A percentile compares a stretch with the other conserved stretches of the same genome.
These are phyloP conservation scores for Phytopythium chamaehyphon DNA, from an alignment of 352 stramenopile genomes.

Conservation along the genomic window DNA sequence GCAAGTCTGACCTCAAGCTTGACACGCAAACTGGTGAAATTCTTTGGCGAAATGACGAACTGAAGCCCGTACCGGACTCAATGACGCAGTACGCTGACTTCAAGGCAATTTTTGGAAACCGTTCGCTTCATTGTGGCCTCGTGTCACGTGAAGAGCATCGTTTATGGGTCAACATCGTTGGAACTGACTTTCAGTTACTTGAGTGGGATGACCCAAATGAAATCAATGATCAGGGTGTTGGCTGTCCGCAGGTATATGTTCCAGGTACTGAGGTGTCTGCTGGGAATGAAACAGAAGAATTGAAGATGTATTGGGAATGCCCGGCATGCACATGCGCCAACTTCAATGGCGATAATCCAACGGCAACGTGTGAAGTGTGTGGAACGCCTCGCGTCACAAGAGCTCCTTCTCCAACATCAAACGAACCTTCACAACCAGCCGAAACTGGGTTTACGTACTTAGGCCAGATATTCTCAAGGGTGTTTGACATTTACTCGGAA, in stretches of 20 bases:
- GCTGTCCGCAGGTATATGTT: slow-evolving; percentile 49
- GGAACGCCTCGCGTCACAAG: slow-evolving; percentile 38
- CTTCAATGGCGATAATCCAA: slow-evolving; percentile 82
- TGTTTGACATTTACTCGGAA: slow-evolving; percentile 80
- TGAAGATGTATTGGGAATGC: slow-evolving; percentile 90
- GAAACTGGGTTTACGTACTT: slow-evolving; percentile 59
- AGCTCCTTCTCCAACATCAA: slow-evolving; percentile 4
- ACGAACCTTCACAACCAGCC: slow-evolving; percentile 13
- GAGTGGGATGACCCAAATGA: slow-evolving; percentile 85
- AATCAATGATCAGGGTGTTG: slow-evolving; percentile 78
- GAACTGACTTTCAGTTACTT: slow-evolving; percentile 82
- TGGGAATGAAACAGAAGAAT: slow-evolving; percentile 21
- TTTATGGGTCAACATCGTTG: slow-evolving; percentile 87
- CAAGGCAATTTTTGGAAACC: slow-evolving; percentile 77
- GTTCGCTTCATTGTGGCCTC: slow-evolving; percentile 85
- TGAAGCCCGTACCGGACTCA: slow-evolving; percentile 88
- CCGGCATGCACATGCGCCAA: slow-evolving; percentile 80
- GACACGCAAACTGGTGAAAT: slow-evolving; percentile 87
- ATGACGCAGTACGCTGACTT: slow-evolving; percentile 90
- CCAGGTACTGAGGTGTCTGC: slow-evolving; percentile 8
- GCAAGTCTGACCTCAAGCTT: slow-evolving; percentile 78
- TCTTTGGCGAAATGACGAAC: slow-evolving; percentile 88
- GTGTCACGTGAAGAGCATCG: slow-evolving; percentile 83
- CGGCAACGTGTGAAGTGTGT: slow-evolving; percentile 76
- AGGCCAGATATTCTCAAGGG: slow-evolving; percentile 51